Evolutionary conservation across 2,329 filamentous ascomycete genomes (phyloP).

Genomic region (Aspergillus chevalieri): DNA sequence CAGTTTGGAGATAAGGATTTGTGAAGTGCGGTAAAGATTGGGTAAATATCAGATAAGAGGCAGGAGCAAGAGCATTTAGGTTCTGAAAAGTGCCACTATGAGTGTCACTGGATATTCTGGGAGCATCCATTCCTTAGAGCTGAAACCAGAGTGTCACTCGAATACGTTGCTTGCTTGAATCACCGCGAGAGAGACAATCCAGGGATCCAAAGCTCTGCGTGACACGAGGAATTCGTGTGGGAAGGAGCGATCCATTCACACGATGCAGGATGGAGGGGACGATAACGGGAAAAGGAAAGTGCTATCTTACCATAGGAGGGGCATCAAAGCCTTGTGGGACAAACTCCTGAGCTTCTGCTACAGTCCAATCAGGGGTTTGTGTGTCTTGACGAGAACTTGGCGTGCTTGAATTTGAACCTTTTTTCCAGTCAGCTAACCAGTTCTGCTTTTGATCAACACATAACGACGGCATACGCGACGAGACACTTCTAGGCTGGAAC

Average conservation of each 20-base stretch:
- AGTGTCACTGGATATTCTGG: constrained; percentile 2
- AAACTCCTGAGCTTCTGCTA: constrained; percentile 43
- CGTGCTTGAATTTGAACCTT: constrained; percentile 38
- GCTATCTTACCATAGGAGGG: constrained; percentile 42
- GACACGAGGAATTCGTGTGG: not conserved
- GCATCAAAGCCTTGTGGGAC: constrained; percentile 51
- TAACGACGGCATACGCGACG: constrained; percentile 30
- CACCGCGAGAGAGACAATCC: too few relatives aligned
- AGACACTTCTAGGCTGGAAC: constrained; percentile 39
- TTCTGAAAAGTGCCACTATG: constrained; percentile 7
- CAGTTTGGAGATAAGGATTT: constrained; percentile 1
- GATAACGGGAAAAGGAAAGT: constrained; percentile 8
- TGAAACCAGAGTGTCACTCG: too few relatives aligned
- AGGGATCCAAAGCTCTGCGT: not conserved
- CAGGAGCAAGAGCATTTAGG: constrained; percentile 18
- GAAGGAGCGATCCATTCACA: not conserved
- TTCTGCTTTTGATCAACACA: not conserved
- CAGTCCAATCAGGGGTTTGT: constrained; percentile 38
- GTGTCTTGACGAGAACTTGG: constrained; percentile 35
- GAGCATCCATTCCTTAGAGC: not conserved
- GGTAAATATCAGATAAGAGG: constrained; percentile 4
- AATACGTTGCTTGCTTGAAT: too few relatives aligned
- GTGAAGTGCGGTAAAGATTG: constrained; percentile 3
- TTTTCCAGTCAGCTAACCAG: constrained; percentile 17
- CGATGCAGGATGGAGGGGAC: not conserved